Evolutionary conservation across 768 basidiomycete species (phyloP).

Genomic region (Agaricus bisporus): DNA sequence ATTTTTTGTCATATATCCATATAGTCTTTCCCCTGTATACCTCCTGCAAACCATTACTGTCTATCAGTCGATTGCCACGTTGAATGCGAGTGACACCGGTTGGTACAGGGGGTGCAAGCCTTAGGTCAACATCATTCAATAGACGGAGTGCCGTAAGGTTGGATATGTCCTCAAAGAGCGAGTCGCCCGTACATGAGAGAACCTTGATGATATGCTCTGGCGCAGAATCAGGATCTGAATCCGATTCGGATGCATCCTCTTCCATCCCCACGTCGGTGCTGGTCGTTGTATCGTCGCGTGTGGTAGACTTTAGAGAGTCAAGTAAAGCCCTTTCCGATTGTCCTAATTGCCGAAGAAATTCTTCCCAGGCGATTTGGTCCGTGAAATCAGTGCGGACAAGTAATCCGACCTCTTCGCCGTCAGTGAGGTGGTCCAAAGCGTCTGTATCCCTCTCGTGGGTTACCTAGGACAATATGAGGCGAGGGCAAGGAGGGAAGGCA

Average conservation of each 20-base stretch:
- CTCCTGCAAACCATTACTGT: constrained; percentile 65
- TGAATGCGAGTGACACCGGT: constrained; percentile 37
- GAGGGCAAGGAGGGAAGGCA: not conserved
- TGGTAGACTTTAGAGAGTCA: constrained; percentile 13
- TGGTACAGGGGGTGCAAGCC: constrained; percentile 43
- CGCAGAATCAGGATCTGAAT: constrained; percentile 20
- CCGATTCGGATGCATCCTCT: constrained; percentile 24
- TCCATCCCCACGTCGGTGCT: constrained; percentile 17
- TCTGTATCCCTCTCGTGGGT: constrained; percentile 37
- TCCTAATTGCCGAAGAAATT: constrained; percentile 44
- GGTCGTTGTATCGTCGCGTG: not conserved
- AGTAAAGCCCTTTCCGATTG: constrained; percentile 54
- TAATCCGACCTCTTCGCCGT: constrained; percentile 49
- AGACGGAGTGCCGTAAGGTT: constrained; percentile 64
- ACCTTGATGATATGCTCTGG: constrained; percentile 41
- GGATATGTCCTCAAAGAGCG: constrained; percentile 42
- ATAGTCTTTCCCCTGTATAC: constrained; percentile 60
- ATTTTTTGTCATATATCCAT: constrained; percentile 71
- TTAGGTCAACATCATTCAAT: constrained; percentile 66
- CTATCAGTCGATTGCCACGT: constrained; percentile 54
- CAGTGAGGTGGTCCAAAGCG: constrained; percentile 43
- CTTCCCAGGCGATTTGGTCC: constrained; percentile 59
- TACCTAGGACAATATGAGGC: not conserved
- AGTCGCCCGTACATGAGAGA: constrained; percentile 33
- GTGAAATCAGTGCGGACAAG: constrained; percentile 71